These are phyloP conservation scores for Immersiporthe knoxdaviesiana DNA, from an alignment of 2,329 filamentous ascomycete genomes.

Conservation along the genomic window DNA sequence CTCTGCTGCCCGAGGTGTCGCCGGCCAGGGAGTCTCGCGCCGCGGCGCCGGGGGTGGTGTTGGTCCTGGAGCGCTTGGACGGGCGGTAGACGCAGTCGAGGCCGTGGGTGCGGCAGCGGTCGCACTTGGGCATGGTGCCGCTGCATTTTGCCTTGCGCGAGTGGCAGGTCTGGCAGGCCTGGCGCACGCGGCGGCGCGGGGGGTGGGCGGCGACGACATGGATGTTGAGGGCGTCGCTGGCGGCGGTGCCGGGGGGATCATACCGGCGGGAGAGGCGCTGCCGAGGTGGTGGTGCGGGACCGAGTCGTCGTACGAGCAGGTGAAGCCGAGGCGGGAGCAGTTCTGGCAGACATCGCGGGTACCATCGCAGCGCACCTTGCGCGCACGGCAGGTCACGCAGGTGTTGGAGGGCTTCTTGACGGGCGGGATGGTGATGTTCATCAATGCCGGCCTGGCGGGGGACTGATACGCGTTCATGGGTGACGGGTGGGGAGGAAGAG, in stretches of 20 bases:
- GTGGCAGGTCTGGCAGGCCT: constrained; percentile 62
- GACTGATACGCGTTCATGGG: constrained; percentile 20
- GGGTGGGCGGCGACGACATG: constrained; percentile 49
- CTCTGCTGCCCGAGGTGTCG: constrained; percentile 37
- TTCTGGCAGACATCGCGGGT: constrained; percentile 58
- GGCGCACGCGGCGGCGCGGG: constrained; percentile 57
- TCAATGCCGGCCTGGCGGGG: constrained; percentile 20
- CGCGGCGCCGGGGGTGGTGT: constrained; percentile 34
- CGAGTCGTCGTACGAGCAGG: constrained; percentile 59
- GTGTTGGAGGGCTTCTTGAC: constrained; percentile 30
- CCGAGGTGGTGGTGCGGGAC: constrained; percentile 30
- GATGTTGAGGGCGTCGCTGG: constrained; percentile 39
- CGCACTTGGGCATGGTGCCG: constrained; percentile 59
- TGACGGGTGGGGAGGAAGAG: background rate
- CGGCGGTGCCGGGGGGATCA: constrained; percentile 28
- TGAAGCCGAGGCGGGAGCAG: constrained; percentile 61
- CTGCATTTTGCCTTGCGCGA: constrained; percentile 62
- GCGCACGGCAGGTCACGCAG: constrained; percentile 30
- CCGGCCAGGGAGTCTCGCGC: constrained; percentile 32
- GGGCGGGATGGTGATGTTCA: constrained; percentile 28
- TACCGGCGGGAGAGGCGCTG: constrained; percentile 27
- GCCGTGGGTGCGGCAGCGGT: constrained; percentile 54
- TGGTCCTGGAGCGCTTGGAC: constrained; percentile 45
- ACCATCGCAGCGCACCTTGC: constrained; percentile 63
- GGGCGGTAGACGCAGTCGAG: constrained; percentile 60